phyloP scores from a whole-genome alignment of 1,284 basidiomycete genomes.

The Fomitopsis pinicola region DNA sequence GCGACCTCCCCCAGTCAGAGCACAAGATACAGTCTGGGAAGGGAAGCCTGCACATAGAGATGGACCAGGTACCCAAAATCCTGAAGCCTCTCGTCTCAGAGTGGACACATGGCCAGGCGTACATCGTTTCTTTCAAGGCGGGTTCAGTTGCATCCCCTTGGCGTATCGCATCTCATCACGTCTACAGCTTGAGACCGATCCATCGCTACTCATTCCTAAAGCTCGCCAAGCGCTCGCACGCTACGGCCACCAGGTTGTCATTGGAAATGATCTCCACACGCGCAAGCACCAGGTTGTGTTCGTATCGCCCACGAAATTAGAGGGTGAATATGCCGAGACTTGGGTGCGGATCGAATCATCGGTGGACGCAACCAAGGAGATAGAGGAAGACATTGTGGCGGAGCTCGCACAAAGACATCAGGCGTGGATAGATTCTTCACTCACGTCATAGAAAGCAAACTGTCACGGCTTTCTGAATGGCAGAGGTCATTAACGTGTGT shows the following conservation, averaged over 20 bases:
- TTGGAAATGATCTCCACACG: constrained; percentile 89
- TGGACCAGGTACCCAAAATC: constrained; percentile 99
- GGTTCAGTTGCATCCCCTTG: background rate
- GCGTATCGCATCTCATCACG: constrained; percentile 3
- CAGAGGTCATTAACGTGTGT: too few relatives aligned
- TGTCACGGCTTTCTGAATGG: too few relatives aligned
- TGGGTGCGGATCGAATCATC: constrained; percentile 71
- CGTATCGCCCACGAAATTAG: constrained; percentile 40
- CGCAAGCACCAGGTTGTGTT: constrained; percentile 93
- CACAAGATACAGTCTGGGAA: constrained; percentile 99
- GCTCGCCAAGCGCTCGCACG: constrained; percentile 83
- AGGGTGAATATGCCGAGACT: constrained; percentile 47
- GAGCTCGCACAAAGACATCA: constrained; percentile 76
- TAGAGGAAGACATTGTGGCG: constrained; percentile 87
- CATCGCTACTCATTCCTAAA: constrained; percentile 83
- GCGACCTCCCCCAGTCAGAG: constrained; percentile 59
- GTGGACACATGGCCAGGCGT: constrained; percentile 85
- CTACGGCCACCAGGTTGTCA: constrained; percentile 97
- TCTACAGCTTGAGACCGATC: constrained; percentile 88
- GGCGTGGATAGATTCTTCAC: constrained; percentile 49
- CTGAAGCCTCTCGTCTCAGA: constrained; percentile 89
- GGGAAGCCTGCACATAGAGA: constrained; percentile 89
- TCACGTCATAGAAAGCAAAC: too few relatives aligned
- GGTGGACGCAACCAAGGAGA: constrained; percentile 59
- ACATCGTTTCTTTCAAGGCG: constrained; percentile 96